phyloP scores from a whole-genome alignment of 306 rosid genomes.

The Cicer judaicum region DNA sequence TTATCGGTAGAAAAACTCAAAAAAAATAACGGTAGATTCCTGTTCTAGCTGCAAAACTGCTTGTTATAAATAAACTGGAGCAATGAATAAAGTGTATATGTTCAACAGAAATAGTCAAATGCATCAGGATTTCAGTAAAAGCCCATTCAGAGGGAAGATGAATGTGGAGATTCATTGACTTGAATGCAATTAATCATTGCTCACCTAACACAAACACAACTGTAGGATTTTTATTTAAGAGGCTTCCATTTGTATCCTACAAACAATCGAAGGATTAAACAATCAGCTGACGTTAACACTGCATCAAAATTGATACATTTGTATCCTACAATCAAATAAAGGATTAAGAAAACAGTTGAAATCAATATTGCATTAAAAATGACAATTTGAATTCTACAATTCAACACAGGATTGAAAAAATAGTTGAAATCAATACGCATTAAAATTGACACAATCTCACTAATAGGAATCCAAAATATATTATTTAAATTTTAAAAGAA shows the following conservation, averaged over 20 bases:
- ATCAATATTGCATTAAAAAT: constrained; percentile 4
- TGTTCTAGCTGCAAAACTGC: constrained; percentile 16
- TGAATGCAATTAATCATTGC: constrained; percentile 36
- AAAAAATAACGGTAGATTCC: constrained; percentile 1
- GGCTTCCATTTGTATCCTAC: constrained; percentile 66
- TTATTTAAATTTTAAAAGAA: neutral
- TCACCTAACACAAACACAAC: constrained; percentile 97
- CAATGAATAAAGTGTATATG: constrained; percentile 13
- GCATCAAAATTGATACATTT: constrained; percentile 30
- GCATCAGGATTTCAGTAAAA: constrained; percentile 15
- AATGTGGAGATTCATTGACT: constrained; percentile 18
- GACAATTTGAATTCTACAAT: neutral
- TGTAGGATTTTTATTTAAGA: constrained; percentile 71
- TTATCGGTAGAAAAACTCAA: constrained; percentile 17
- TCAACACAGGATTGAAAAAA: neutral
- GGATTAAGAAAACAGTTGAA: neutral
- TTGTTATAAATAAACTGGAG: neutral
- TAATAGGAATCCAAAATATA: constrained; percentile 6
- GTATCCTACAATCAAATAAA: constrained; percentile 52
- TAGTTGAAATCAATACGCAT: neutral
- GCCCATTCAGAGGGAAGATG: constrained; percentile 16
- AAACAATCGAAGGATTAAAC: constrained; percentile 31
- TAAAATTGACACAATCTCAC: neutral
- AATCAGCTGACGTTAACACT: constrained; percentile 14
- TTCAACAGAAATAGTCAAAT: constrained; percentile 2